Percentiles rank a stretch among this genome's conserved stretches.
Evolutionary conservation across 1,139 yeast genomes (phyloP).

Genomic region (Hansenula sp.): DNA sequence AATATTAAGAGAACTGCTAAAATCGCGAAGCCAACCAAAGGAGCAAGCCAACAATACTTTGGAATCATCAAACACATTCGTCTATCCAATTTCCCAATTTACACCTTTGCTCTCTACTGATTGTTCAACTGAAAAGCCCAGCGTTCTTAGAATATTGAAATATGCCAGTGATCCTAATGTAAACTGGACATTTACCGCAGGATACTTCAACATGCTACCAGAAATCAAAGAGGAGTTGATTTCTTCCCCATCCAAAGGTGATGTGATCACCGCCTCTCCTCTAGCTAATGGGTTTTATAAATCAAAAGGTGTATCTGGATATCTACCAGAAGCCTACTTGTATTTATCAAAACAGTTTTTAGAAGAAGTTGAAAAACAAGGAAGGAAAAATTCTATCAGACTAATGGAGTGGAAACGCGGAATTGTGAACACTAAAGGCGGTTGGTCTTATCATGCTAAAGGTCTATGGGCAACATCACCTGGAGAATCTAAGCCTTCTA

Average conservation of each 20-base stretch:
- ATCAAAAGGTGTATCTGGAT: slow-evolving; percentile 77
- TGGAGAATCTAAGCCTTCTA: slow-evolving; percentile 43
- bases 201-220: slow-evolving; percentile 90
- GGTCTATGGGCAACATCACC: slow-evolving; percentile 86
- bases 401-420: slow-evolving; percentile 89
- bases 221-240: slow-evolving; percentile 62
- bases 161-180: slow-evolving; percentile 52
- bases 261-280: slow-evolving; percentile 87
- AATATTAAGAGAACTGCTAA: slow-evolving; percentile 54
- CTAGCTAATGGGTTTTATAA: slow-evolving; percentile 90
- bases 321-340: slow-evolving; percentile 84
- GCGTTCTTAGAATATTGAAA: slow-evolving; percentile 57
- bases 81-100: slow-evolving; percentile 90
- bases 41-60: no score
- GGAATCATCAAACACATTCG: slow-evolving; percentile 68
- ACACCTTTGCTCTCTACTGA: slow-evolving; percentile 70
- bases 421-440: slow-evolving; percentile 69
- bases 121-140: slow-evolving; percentile 77
- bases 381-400: slow-evolving; percentile 44
- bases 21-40: slow-evolving; percentile 29
- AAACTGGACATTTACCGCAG: slow-evolving; percentile 91
- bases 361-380: slow-evolving; percentile 42
- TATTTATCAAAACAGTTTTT: slow-evolving; percentile 71
- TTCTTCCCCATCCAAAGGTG: slow-evolving; percentile 57
- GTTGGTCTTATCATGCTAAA: slow-evolving; percentile 99